Conservation (phyloP, 2,329 filamentous ascomycete species). For the Colletotrichum liaoningense region DNA sequence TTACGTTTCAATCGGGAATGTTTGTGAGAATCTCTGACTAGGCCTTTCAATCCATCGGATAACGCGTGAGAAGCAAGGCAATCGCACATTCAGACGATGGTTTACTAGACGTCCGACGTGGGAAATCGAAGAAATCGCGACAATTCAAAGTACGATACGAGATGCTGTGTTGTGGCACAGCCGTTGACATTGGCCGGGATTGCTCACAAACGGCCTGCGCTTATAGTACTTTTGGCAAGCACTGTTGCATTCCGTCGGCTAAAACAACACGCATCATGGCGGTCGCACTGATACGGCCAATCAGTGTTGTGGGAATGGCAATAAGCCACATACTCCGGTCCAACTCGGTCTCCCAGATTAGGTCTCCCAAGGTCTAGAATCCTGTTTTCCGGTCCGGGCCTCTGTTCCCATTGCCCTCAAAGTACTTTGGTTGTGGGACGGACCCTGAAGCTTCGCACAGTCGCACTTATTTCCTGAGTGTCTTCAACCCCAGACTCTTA, state of each 20-base stretch:
- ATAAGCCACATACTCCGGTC: not conserved
- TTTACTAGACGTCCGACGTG: not conserved
- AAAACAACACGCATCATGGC: not conserved
- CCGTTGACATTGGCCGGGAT: not conserved
- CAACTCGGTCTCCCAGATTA: not conserved
- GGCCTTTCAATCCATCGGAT: not conserved
- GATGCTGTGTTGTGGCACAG: not conserved
- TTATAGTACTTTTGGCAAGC: not conserved
- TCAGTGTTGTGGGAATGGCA: not conserved
- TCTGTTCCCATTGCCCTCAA: not conserved
- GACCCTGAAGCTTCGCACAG: not conserved
- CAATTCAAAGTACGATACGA: not conserved
- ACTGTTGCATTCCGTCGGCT: not conserved
- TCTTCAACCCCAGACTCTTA: not conserved
- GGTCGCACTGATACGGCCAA: not conserved
- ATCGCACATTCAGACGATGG: not conserved
- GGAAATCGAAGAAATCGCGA: not conserved
- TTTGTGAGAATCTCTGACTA: not conserved
- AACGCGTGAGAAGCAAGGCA: not conserved
- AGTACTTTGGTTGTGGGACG: not conserved
- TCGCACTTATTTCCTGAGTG: not conserved
- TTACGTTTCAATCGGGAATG: not conserved
- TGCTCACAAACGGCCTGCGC: not conserved
- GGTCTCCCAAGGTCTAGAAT: not conserved
- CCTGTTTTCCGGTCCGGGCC: not conserved